Percentiles rank a stretch among this genome's conserved stretches.
Evolutionary conservation across 2,329 filamentous ascomycete genomes (phyloP).

Genomic region (Fusarium graminum): DNA sequence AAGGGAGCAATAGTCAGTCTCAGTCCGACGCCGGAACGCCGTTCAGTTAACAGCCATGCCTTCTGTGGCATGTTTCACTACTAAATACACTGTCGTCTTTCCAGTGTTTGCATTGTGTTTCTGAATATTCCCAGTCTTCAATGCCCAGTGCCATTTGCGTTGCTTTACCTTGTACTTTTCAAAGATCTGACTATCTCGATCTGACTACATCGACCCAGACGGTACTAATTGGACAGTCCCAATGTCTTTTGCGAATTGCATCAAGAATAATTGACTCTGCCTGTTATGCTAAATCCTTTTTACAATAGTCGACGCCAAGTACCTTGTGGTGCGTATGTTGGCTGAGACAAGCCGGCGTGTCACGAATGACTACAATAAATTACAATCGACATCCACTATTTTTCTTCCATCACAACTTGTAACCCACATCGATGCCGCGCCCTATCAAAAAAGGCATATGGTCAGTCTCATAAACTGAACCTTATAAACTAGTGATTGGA

Average conservation of each 20-base stretch:
- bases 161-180: too few species aligned
- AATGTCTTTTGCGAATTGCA: too few species aligned
- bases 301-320: too few species aligned
- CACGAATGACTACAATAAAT: not conserved
- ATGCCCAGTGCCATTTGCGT: not conserved
- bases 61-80: conserved; percentile 17
- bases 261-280: too few species aligned
- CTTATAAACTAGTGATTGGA: accelerated
- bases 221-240: too few species aligned
- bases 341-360: not conserved
- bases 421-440: conserved; percentile 34
- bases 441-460: conserved; percentile 43
- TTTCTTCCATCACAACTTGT: not conserved
- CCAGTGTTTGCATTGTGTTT: not conserved
- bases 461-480: not conserved
- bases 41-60: conserved; percentile 9
- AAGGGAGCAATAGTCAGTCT: conserved; percentile 25
- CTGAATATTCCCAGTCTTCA: not conserved
- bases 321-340: not conserved
- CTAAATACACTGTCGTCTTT: not conserved
- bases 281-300: too few species aligned
- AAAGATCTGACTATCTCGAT: too few species aligned
- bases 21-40: conserved; percentile 25
- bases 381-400: not conserved
- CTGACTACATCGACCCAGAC: too few species aligned